Conservation (phyloP, 805 yeast genomes). For the Teunomyces barrocoloradensis region DNA sequence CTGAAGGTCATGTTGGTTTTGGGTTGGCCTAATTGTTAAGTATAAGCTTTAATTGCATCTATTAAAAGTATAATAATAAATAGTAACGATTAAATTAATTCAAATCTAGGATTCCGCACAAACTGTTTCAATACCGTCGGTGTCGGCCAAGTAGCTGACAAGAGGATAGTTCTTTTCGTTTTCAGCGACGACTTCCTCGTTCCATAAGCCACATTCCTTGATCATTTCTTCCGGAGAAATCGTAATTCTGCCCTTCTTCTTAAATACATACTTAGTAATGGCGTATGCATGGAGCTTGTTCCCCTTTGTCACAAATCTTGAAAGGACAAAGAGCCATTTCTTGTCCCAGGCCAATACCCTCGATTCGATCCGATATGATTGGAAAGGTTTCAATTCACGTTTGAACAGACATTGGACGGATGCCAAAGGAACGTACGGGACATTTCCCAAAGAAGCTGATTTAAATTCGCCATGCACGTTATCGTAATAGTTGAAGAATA, state of each 20-base stretch:
- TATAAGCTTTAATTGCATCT: not conserved
- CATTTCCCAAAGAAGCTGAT: constrained; percentile 20
- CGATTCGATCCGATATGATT: constrained; percentile 52
- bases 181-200: constrained; percentile 46
- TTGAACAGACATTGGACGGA: constrained; percentile 65
- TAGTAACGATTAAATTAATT: not conserved
- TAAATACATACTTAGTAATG: constrained; percentile 78
- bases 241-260: constrained; percentile 68
- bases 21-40: constrained; percentile 59
- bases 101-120: not conserved
- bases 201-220: constrained; percentile 52
- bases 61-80: not conserved
- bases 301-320: constrained; percentile 50
- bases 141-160: constrained; percentile 30
- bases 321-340: constrained; percentile 77
- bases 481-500: constrained; percentile 46
- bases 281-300: constrained; percentile 52
- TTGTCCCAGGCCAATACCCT: constrained; percentile 78
- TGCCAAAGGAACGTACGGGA: constrained; percentile 77
- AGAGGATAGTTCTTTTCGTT: constrained; percentile 38
- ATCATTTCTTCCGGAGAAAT: constrained; percentile 63
- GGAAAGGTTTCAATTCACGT: constrained; percentile 70
- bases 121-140: not conserved
- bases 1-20: constrained; percentile 96
- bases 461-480: constrained; percentile 35